Evolutionary conservation across 768 basidiomycete genomes (phyloP), one percentile per base, ranked within the genome.

Genomic region (Brasilioporus rufonigricans): DNA sequence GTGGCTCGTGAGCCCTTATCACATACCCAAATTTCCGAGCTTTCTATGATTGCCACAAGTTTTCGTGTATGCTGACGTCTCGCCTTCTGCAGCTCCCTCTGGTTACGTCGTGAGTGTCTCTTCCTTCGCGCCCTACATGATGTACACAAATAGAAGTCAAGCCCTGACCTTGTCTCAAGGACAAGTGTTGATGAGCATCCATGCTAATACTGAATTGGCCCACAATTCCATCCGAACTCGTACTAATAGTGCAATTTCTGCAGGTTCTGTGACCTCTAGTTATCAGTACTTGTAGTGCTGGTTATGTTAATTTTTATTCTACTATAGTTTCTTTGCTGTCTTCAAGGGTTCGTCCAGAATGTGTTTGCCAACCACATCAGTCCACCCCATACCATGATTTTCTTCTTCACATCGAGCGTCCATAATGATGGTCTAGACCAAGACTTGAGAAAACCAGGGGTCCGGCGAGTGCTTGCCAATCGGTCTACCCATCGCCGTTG

Each of bases 1-100:
- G 7, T 55, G 73, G 87, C 81, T 85, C 23, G 79, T 90, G 89
- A 91, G 74, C 70, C 69, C 73, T 69, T 74, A 77, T 76, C 68
- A 81, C 75, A 92, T 91, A 92, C 89, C 90, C 89, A 91, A 92
- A 91, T 92, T 91, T 91, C 90, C 76, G 89, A 91, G 78, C 75
- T 62, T 61, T 62, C 47, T 53, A 64, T 13, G 39, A 16, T 49
- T 19, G 46, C 44, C 36, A 13, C 24, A 18, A 23, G 9, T 46
- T 32, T 38, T 35, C 31, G 21, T 18, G 4, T 11, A 29, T 54
- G 47, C 70, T 72, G n/a, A 61, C 56, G 0, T 39, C 18, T 32
- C 26, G n/a, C 19, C 40, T 41, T 12, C n/a, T 44, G 21, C 31
- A 54, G 56, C 13, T 50, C 23, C 11, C 10, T 21, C 33, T 29